Evolutionary conservation across 2,329 filamentous ascomycete genomes (phyloP), one percentile per base, ranked within the genome.

Genomic region (Lecanicillium sp.): DNA sequence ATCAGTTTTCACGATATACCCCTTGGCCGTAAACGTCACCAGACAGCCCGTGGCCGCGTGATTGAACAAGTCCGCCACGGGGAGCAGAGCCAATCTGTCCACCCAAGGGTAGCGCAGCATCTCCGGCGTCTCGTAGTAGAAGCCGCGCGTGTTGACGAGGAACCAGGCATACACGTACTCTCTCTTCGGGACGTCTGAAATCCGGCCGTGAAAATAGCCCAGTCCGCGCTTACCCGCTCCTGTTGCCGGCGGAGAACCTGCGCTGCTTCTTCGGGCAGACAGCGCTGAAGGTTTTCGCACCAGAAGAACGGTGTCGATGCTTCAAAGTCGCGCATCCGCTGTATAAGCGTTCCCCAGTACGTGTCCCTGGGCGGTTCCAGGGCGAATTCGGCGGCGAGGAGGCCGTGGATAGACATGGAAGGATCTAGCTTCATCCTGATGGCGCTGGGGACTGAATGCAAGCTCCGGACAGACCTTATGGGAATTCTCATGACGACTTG

Each of bases 11-110:
- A 84, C 64, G n/a, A 61, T 65, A 57, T 77, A 84, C 2, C 71
- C 68, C 1, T 61, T 56, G 2, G 57, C 40, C 15, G 65, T 61
- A 48, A 73, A 77, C 3, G 59, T 56, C 0, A 81, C 75, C 14
- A 64, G 55, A 54, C 77, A 80, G 7, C 71, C 68, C 11, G 47
- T 46, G 18, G 66, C 61, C 17, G 62, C 57, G 47, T 74, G 68
- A 47, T 72, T 85, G 62, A 84, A 79, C 40, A 82, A 72, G 55
- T 86, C 81, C 3, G 79, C 74, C 29, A 84, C 77, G 0, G 81
- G 81, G 49, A 77, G 77, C 45, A 84, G 65, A 9, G 74, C 74
- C 66, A 83, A 72, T 47, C 72, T 72, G 47, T 83, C 78, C 49
- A 71, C 52, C 53, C 58, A 47, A 47, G 55, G 40, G 13, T 59